Evolutionary conservation across 2,329 filamentous ascomycete genomes (phyloP).

Genomic region (Tolypocladium album): DNA sequence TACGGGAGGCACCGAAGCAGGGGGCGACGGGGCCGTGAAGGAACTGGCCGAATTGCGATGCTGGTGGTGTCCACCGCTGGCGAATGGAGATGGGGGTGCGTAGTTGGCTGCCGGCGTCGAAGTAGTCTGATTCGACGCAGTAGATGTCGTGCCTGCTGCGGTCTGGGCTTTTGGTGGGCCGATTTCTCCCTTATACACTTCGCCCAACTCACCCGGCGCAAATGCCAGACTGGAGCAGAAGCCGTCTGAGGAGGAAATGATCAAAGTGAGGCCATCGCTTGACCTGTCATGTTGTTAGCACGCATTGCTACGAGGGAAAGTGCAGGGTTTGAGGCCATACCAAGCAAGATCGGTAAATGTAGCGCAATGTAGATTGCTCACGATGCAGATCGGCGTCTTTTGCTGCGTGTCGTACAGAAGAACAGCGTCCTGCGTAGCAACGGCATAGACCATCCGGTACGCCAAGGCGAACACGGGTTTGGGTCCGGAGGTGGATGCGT

Average conservation of each 20-base stretch:
- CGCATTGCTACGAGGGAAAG: too few relatives aligned
- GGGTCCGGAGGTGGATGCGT: constrained; percentile 43
- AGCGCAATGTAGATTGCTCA: constrained; percentile 94
- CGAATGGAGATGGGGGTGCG: constrained; percentile 49
- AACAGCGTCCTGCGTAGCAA: constrained; percentile 92
- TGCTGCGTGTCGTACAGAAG: constrained; percentile 96
- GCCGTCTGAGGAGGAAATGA: constrained; percentile 96
- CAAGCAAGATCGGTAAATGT: constrained; percentile 95
- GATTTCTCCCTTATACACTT: constrained; percentile 62
- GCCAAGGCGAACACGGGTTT: constrained; percentile 71
- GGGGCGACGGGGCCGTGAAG: constrained; percentile 46
- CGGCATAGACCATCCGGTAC: constrained; percentile 92
- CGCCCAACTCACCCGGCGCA: constrained; percentile 70
- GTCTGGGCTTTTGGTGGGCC: constrained; percentile 35
- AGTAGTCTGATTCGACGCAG: constrained; percentile 51
- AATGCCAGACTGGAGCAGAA: constrained; percentile 94
- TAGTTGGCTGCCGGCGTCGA: constrained; percentile 56
- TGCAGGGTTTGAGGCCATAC: constrained; percentile 38
- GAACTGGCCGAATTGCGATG: constrained; percentile 49
- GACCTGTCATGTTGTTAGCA: constrained; percentile 24
- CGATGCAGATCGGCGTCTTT: constrained; percentile 81
- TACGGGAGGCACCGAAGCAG: constrained; percentile 43
- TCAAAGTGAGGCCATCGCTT: constrained; percentile 44
- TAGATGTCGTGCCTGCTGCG: constrained; percentile 24
- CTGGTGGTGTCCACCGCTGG: constrained; percentile 35